A percentile compares a stretch with the other conserved stretches of the same genome.
These are phyloP conservation scores for Fusarium sp. DNA, from an alignment of 2,329 filamentous ascomycete genomes.

Conservation along the genomic window DNA sequence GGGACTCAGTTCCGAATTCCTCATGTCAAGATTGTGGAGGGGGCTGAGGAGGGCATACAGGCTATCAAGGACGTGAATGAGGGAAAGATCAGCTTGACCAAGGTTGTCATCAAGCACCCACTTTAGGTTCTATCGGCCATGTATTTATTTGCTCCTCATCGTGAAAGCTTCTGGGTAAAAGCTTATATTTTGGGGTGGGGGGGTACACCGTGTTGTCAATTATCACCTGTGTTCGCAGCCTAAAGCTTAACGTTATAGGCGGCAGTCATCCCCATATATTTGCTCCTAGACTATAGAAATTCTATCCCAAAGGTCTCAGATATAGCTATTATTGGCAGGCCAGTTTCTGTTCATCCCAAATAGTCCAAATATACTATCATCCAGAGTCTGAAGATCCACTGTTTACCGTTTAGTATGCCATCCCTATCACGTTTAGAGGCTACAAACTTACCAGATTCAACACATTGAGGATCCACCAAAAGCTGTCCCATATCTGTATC, in stretches of 20 bases:
- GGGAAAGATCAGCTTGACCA: not conserved
- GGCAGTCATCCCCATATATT: too few relatives aligned
- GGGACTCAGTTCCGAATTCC: not conserved
- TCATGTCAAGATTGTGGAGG: not conserved
- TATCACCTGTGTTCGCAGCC: too few relatives aligned
- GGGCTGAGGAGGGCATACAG: not conserved
- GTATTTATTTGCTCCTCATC: not conserved
- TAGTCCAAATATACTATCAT: not conserved
- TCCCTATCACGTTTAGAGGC: too few relatives aligned
- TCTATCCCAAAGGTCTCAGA: not conserved
- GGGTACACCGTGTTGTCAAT: too few relatives aligned
- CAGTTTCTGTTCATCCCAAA: not conserved
- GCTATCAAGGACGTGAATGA: not conserved
- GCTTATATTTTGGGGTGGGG: too few relatives aligned
- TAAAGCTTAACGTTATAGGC: too few relatives aligned
- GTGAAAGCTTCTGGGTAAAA: too few relatives aligned
- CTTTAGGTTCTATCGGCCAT: not conserved
- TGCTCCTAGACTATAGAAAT: accelerated
- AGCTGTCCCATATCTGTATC: not conserved
- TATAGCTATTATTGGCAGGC: not conserved
- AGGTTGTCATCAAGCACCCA: not conserved
- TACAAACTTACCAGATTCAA: not conserved
- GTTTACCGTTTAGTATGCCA: not conserved
- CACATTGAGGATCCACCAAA: not conserved
- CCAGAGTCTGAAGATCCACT: not conserved